These are phyloP conservation scores for Pythium graminicola DNA, from an alignment of 352 stramenopile species.

Conservation along the genomic window DNA sequence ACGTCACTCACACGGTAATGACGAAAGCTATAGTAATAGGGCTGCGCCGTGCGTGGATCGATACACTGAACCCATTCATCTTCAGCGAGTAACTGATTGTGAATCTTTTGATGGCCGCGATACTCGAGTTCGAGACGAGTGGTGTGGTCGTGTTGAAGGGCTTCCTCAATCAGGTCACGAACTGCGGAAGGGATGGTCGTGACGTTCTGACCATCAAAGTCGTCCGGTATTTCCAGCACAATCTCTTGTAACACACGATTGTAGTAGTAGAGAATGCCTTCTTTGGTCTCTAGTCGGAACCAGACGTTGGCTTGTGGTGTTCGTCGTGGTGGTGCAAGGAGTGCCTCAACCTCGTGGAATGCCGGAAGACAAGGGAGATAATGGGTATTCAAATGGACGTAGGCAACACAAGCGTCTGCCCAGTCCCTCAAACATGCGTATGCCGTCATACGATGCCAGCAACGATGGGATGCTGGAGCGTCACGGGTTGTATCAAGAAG, in stretches of 20 bases:
- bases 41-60: slow-evolving; percentile 32
- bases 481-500: slow-evolving; percentile 22
- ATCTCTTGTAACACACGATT: slow-evolving; percentile 48
- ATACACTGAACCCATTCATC: slow-evolving; percentile 66
- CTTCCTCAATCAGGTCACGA: slow-evolving; percentile 40
- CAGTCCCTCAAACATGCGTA: slow-evolving; percentile 49
- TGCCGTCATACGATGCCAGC: slow-evolving; percentile 50
- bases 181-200: slow-evolving; percentile 44
- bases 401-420: slow-evolving; percentile 35
- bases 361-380: slow-evolving; percentile 39
- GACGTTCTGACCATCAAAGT: slow-evolving; percentile 52
- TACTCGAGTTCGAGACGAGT: slow-evolving; percentile 49
- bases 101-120: slow-evolving; percentile 33
- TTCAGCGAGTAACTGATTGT: slow-evolving; percentile 40
- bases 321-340: slow-evolving; percentile 40
- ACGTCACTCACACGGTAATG: slow-evolving; percentile 37
- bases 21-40: slow-evolving; percentile 63
- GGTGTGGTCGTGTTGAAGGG: slow-evolving; percentile 31
- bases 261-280: slow-evolving; percentile 56
- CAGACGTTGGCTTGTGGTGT: slow-evolving; percentile 54
- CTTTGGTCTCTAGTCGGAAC: slow-evolving; percentile 41
- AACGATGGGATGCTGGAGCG: slow-evolving; percentile 27
- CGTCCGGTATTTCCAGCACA: slow-evolving; percentile 31
- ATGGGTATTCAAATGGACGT: slow-evolving; percentile 53
- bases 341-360: slow-evolving; percentile 33